phyloP scores from a whole-genome alignment of 106 monocot species.

The Posidonia australis region DNA sequence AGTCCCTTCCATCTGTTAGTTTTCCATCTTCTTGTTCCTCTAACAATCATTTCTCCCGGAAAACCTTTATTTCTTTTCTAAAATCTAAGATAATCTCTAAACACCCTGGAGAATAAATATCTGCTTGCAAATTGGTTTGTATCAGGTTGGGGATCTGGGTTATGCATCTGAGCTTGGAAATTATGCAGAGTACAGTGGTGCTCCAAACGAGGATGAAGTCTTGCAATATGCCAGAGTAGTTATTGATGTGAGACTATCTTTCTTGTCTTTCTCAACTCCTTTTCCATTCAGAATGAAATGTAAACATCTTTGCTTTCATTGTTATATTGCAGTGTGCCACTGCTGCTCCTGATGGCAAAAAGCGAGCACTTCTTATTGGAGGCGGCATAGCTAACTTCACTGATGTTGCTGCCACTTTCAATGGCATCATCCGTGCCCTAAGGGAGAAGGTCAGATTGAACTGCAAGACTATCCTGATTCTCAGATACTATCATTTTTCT shows the following conservation, averaged over 20 bases:
- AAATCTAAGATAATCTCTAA: background rate
- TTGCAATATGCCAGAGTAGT: slow-evolving; percentile 36
- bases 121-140: too few species aligned
- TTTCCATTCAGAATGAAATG: background rate
- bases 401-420: slow-evolving; percentile 89
- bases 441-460: slow-evolving; percentile 60
- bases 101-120: background rate
- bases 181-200: slow-evolving; percentile 37
- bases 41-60: background rate
- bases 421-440: slow-evolving; percentile 78
- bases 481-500: background rate
- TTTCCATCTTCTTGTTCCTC: too few species aligned
- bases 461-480: too few species aligned
- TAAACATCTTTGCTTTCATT: background rate
- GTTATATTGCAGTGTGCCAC: slow-evolving; percentile 60
- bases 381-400: slow-evolving; percentile 99
- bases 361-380: slow-evolving; percentile 88
- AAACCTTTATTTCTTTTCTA: background rate
- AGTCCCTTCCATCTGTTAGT: too few species aligned
- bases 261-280: background rate
- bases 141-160: slow-evolving; percentile 31
- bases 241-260: slow-evolving; percentile 23
- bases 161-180: slow-evolving; percentile 34
- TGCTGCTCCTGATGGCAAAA: slow-evolving; percentile 80
- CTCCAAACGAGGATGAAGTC: slow-evolving; percentile 32